Percentiles rank a stretch among this genome's conserved stretches.
These are phyloP conservation scores for Barnettozyma siamensis DNA, from an alignment of 805 yeast species.

Conservation along the genomic window DNA sequence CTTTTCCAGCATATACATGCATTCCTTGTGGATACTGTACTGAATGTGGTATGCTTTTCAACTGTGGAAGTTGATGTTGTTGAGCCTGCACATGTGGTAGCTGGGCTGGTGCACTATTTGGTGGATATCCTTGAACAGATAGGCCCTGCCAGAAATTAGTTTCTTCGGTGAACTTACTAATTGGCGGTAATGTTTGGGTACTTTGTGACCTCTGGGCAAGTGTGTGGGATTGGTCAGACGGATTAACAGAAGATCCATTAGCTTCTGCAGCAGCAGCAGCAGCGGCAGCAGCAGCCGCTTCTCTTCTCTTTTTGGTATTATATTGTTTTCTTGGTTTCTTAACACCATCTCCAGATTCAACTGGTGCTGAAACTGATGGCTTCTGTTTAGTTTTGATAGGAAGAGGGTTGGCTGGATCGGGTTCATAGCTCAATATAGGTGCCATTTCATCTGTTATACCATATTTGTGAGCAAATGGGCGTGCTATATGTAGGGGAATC, in stretches of 20 bases:
- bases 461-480: slow-evolving; percentile 46
- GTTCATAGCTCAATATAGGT: slow-evolving; percentile 48
- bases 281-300: slow-evolving; percentile 23
- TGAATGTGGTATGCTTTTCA: background rate
- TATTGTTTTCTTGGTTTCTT: slow-evolving; percentile 21
- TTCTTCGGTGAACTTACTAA: slow-evolving; percentile 1
- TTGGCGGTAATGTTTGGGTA: slow-evolving; percentile 4
- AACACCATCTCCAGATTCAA: slow-evolving; percentile 9
- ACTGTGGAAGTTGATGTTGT: slow-evolving; percentile 10
- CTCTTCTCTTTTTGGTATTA: slow-evolving; percentile 22
- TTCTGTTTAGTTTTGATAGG: slow-evolving; percentile 32
- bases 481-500: slow-evolving; percentile 69
- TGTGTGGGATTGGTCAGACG: background rate
- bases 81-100: slow-evolving; percentile 14
- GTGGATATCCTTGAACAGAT: slow-evolving; percentile 1
- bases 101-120: slow-evolving; percentile 6
- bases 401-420: slow-evolving; percentile 41
- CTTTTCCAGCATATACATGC: background rate
- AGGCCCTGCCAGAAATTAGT: slow-evolving; percentile 9
- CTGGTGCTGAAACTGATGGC: slow-evolving; percentile 6
- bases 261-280: slow-evolving; percentile 4
- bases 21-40: background rate
- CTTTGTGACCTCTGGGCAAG: slow-evolving; percentile 1
- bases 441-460: slow-evolving; percentile 46
- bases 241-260: background rate